Conservation (phyloP, 108 stramenopile genomes). For the Fragilariopsis cylindrus region DNA sequence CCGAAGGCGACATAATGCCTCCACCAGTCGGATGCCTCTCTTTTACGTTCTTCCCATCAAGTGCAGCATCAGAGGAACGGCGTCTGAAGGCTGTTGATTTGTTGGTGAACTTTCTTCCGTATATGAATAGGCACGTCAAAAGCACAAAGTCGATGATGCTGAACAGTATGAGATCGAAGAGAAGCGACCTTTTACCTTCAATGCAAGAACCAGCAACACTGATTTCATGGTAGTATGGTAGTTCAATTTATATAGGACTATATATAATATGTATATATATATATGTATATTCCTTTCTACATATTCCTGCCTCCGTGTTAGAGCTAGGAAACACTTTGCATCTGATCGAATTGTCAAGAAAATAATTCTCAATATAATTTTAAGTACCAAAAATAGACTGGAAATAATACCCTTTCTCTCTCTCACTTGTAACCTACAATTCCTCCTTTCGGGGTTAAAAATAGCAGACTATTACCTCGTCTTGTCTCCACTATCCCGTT, state of each 20-base stretch:
- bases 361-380: too few relatives aligned
- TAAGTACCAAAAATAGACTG: too few relatives aligned
- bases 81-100: constrained; percentile 10
- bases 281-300: too few relatives aligned
- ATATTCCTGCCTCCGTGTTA: too few relatives aligned
- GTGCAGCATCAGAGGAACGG: constrained; percentile 10
- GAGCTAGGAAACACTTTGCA: too few relatives aligned
- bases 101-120: constrained; percentile 28
- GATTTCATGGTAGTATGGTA: constrained; percentile 6
- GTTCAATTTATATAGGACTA: too few relatives aligned
- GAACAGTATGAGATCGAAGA: constrained; percentile 21
- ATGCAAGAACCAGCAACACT: neutral
- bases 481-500: constrained; percentile 86
- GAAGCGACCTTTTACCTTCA: constrained; percentile 10
- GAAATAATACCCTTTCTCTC: too few relatives aligned
- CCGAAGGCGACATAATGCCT: neutral
- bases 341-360: too few relatives aligned
- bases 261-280: too few relatives aligned
- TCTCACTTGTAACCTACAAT: neutral
- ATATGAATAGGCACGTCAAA: constrained; percentile 28
- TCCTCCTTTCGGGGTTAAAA: constrained; percentile 39
- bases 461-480: constrained; percentile 37
- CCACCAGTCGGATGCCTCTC: constrained; percentile 25
- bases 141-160: constrained; percentile 20
- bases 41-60: constrained; percentile 29